A percentile compares a stretch with the other conserved stretches of the same genome.
Conservation (phyloP, 1,139 yeast species). For the Candida sojae region DNA sequence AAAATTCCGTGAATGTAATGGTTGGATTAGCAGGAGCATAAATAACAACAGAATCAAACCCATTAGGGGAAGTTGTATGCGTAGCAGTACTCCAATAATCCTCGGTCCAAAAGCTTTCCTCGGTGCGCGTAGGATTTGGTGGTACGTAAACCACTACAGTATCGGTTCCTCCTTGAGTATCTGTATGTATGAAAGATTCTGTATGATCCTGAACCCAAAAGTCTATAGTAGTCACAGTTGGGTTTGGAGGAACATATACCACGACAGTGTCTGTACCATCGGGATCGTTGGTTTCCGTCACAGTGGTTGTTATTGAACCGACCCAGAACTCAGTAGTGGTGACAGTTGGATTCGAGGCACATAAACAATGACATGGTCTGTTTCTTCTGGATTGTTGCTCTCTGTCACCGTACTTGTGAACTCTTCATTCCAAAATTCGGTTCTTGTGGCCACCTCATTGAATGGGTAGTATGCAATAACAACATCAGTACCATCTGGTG, state of each 20-base stretch:
- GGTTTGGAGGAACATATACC: conserved; percentile 10
- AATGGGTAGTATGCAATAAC: conserved; percentile 14
- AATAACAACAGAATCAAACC: conserved; percentile 19
- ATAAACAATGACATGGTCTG: conserved; percentile 6
- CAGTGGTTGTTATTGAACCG: not conserved
- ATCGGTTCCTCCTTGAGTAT: conserved; percentile 12
- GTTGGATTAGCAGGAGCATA: conserved; percentile 18
- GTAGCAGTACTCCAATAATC: conserved; percentile 5
- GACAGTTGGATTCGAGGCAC: conserved; percentile 16
- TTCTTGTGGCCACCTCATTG: not conserved
- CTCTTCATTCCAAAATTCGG: conserved; percentile 14
- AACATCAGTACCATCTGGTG: conserved; percentile 15
- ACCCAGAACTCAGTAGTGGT: conserved; percentile 14
- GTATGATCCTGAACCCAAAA: conserved; percentile 9
- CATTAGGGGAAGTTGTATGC: conserved; percentile 12
- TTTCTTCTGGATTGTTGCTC: not conserved
- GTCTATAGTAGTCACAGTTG: conserved; percentile 11
- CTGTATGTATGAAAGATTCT: conserved; percentile 8
- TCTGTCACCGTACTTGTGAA: conserved; percentile 10
- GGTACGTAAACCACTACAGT: conserved; percentile 16
- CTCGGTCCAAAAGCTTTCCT: conserved; percentile 4
- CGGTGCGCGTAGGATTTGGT: conserved; percentile 8
- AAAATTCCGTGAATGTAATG: conserved; percentile 14
- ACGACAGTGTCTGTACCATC: not conserved
- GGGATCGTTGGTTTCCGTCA: not conserved